A percentile compares a stretch with the other conserved stretches of the same genome.
These are phyloP conservation scores for Fusarium dlaminii DNA, from an alignment of 2,329 filamentous ascomycete species.

Conservation along the genomic window DNA sequence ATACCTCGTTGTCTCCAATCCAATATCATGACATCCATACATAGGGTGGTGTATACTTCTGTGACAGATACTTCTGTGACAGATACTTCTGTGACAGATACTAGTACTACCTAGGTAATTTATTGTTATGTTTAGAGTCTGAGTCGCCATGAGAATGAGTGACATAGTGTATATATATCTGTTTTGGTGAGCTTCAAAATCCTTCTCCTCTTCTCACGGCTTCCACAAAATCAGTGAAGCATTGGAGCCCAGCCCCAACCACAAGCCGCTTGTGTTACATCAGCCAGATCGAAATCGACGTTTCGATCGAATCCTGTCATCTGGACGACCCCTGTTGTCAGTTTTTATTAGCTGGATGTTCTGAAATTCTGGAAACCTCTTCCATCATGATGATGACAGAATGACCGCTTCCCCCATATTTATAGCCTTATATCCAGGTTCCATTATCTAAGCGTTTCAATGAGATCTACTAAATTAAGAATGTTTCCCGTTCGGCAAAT, in stretches of 20 bases:
- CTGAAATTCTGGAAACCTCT: not conserved
- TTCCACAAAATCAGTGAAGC: too few species aligned
- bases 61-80: too few species aligned
- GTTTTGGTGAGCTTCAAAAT: not conserved
- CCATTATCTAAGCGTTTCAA: not conserved
- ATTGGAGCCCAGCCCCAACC: not conserved
- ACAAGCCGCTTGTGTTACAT: not conserved
- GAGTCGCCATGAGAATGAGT: not conserved
- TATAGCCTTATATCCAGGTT: not conserved
- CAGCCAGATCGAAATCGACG: not conserved
- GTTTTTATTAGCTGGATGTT: not conserved
- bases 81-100: not conserved
- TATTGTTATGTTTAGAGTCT: not conserved
- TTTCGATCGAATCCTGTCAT: not conserved
- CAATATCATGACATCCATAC: not conserved
- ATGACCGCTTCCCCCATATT: not conserved
- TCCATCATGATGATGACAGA: conserved; percentile 9
- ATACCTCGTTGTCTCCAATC: not conserved
- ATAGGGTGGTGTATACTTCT: not conserved
- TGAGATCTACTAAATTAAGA: not conserved
- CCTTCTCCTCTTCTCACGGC: not conserved
- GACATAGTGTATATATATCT: not conserved
- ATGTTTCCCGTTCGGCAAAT: not conserved
- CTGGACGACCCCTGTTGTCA: not conserved
- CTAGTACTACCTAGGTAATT: not conserved